phyloP scores from a whole-genome alignment of 129 eudicot genomes.

The Escallonia herrerae region DNA sequence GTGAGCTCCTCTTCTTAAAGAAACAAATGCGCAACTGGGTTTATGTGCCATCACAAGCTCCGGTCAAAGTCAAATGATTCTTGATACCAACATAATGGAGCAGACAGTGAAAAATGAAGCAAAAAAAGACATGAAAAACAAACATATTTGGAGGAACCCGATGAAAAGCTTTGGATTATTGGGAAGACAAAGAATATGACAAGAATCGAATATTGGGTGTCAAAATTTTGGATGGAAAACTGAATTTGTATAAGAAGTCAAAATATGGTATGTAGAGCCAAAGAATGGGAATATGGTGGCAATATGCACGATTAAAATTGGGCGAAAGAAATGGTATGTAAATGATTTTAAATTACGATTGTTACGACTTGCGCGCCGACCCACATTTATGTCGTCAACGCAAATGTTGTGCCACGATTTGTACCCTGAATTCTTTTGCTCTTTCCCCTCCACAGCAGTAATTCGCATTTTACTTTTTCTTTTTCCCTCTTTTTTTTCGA shows the following conservation, averaged over 20 bases:
- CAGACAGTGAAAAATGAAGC: background rate
- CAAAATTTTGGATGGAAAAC: too few species aligned
- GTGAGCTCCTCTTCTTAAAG: background rate
- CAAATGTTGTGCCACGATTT: conserved; percentile 10
- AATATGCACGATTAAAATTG: background rate
- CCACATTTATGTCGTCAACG: conserved; percentile 10
- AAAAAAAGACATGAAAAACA: background rate
- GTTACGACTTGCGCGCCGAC: conserved; percentile 6
- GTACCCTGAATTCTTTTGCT: background rate
- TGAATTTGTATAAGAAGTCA: too few species aligned
- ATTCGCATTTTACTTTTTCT: too few species aligned
- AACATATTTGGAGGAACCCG: conserved; percentile 7
- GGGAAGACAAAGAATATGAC: background rate
- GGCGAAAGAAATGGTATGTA: background rate
- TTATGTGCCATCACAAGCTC: background rate
- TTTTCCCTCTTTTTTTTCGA: background rate
- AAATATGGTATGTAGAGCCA: too few species aligned
- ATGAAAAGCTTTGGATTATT: conserved; percentile 6
- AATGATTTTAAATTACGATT: conserved; percentile 5
- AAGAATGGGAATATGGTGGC: too few species aligned
- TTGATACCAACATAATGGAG: background rate
- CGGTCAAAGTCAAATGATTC: background rate
- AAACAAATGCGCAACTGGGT: background rate
- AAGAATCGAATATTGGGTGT: background rate
- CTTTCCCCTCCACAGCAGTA: background rate